phyloP scores from a whole-genome alignment of 2,329 filamentous ascomycete genomes.

The Trichoderma harzianum region DNA sequence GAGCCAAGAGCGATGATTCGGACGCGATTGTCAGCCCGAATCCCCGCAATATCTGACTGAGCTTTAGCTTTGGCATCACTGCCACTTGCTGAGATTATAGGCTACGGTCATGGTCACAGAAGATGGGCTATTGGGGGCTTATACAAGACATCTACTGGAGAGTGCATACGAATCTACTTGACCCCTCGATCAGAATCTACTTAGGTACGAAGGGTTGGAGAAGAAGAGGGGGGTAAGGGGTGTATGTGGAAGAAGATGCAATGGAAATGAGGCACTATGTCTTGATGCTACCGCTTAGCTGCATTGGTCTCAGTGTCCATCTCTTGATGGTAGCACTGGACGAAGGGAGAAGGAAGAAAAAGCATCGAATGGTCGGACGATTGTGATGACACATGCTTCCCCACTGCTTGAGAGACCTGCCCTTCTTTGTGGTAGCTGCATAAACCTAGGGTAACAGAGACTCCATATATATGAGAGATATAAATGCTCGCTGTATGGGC shows the following conservation, averaged over 20 bases:
- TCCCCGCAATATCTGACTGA: neutral
- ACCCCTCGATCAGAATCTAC: neutral
- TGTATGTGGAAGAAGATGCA: neutral
- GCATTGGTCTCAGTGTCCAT: neutral
- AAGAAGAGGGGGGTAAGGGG: neutral
- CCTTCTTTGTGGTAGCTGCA: conserved; percentile 8
- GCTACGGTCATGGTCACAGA: neutral
- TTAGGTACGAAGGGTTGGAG: neutral
- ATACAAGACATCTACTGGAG: neutral
- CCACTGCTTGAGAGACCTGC: conserved; percentile 1
- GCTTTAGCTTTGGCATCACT: neutral
- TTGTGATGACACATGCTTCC: conserved; percentile 5
- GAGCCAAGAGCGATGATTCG: neutral
- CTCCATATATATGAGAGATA: conserved; percentile 9
- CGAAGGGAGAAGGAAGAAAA: neutral
- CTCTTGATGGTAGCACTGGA: neutral
- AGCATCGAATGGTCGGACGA: conserved; percentile 4
- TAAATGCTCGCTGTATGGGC: neutral
- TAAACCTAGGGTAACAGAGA: neutral
- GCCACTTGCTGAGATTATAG: neutral
- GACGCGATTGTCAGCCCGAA: conserved; percentile 3
- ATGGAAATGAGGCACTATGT: neutral
- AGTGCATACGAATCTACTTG: neutral
- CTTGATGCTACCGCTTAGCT: neutral
- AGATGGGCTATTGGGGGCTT: neutral